Evolutionary conservation across 768 basidiomycete species (phyloP), one percentile per base, ranked within the genome.

Genomic region (Pholiota conissans): DNA sequence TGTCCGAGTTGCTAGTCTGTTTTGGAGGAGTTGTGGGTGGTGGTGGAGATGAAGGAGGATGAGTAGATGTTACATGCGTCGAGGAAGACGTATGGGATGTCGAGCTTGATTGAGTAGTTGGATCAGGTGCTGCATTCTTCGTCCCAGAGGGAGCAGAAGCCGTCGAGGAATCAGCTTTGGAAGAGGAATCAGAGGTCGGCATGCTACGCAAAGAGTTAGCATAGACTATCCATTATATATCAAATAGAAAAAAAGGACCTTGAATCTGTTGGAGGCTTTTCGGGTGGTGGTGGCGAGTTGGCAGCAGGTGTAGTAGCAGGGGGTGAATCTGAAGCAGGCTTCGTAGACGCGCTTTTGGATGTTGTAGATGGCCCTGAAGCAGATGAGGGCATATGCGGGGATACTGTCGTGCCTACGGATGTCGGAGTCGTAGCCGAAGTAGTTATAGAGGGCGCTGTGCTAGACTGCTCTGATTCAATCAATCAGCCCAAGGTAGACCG

Each of bases 401-500:
- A 49, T 39, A 18, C 3, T 18, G 48, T 37, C 28, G 32, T 35
- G 32, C 16, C 34, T 34, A 27, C 49, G 32, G 35, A 29, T 56
- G 49, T 37, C 47, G 55, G 18, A 42, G 34, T 39, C 5, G 35
- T 20, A 56, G 32, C 40, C 53, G 39, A 29, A n/a, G 34, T 20
- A 13, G 34, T 11, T 13, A n/a, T 42, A 14, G 47, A 49, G 48
- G 27, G 27, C 37, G 47, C 48, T 34, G 34, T 32, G 34, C 34
- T 49, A 39, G 55, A 39, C 55, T 50, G 37, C n/a, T 20, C 24
- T 27, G 37, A 29, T 49, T 49, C 47, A n/a, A 48, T 46, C 45
- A 49, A 29, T 29, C 42, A 48, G 34, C 24, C 45, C 45, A 47
- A 39, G 45, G 57, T 37, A 49, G 14, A 49, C 10, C 24, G 45